Evolutionary conservation across 2,329 filamentous ascomycete genomes (phyloP), one percentile per base, ranked within the genome.

Genomic region (Aspergillus puulaauensis): DNA sequence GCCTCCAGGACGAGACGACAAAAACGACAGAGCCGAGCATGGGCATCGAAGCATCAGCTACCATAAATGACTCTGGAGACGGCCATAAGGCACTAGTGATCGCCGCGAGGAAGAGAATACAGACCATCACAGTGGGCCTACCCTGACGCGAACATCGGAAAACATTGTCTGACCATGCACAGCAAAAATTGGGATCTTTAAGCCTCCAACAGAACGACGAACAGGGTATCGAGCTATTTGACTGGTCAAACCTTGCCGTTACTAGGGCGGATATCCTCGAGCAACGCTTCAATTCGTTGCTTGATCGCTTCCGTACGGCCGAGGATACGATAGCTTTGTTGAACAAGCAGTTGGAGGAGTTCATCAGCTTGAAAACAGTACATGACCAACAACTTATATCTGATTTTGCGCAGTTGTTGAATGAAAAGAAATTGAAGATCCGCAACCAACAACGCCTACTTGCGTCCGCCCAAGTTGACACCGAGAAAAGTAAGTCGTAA

Each of bases 371-470:
- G 1, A 87, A 87, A 64, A 73, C 74, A 60, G 79, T 82, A 52
- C 80, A 86, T 58, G 84, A 88, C 61, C 76, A 80, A 17, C 78
- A 80, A 46, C 71, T 87, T 61, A 70, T 87, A n/a, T 75, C 77
- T 55, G 85, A 85, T 66, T 86, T 86, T 60, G 78, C 78, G 53
- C 77, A 80, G 48, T 65, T 88, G 23, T 72, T 88, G 8, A 87
- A 88, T 57, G 80, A 82, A 61, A 88, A 88, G 72, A 87, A 87
- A 72, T 75, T 84, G 6, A 87, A 87, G 67, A 86, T 87, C 49
- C 74, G 85, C 50, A 85, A 86, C 64, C 83, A 86, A 68, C 83
- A 84, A 65, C 78, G 84, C 21, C 69, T 86, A 6, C 67, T 87
- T 14, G 77, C 79, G 15, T 74, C 77, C 31, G 80, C 80, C 8